Conservation (phyloP, 306 rosid species). For the Phaseolus lunatus region DNA sequence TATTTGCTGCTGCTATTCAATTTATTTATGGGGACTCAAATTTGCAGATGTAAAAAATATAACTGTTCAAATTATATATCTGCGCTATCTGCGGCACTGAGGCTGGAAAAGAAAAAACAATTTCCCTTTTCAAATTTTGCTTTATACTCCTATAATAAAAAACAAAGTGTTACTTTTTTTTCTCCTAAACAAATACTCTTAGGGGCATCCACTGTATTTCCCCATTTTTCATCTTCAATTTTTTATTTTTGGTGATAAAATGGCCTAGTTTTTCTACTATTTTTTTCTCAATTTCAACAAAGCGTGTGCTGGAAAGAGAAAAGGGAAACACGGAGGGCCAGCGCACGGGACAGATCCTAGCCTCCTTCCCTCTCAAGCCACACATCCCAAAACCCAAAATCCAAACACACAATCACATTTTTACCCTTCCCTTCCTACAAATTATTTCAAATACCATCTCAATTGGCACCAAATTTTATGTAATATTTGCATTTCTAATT, state of each 20-base stretch:
- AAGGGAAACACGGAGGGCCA: constrained; percentile 15
- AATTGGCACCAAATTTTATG: neutral
- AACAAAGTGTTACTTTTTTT: neutral
- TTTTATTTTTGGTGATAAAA: neutral
- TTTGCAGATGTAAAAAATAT: neutral
- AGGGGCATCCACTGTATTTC: neutral
- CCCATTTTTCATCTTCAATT: neutral
- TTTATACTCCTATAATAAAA: no score
- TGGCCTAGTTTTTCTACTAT: neutral
- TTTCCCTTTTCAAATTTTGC: neutral
- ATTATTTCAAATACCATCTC: neutral
- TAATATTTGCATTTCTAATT: no score
- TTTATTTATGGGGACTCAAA: constrained; percentile 5
- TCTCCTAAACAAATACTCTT: neutral
- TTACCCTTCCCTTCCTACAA: neutral
- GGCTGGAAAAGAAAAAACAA: neutral
- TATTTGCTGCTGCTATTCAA: neutral
- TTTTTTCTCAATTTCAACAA: constrained; percentile 21
- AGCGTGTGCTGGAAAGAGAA: constrained; percentile 21
- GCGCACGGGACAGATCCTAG: constrained; percentile 27
- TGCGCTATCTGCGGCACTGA: constrained; percentile 16
- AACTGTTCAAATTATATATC: neutral
- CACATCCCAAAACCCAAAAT: constrained; percentile 40
- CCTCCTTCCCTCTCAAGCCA: constrained; percentile 42
- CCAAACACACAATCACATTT: constrained; percentile 17